These are phyloP conservation scores for Akebia trifoliata DNA, from an alignment of 164 flowering plant genomes.

Conservation along the genomic window DNA sequence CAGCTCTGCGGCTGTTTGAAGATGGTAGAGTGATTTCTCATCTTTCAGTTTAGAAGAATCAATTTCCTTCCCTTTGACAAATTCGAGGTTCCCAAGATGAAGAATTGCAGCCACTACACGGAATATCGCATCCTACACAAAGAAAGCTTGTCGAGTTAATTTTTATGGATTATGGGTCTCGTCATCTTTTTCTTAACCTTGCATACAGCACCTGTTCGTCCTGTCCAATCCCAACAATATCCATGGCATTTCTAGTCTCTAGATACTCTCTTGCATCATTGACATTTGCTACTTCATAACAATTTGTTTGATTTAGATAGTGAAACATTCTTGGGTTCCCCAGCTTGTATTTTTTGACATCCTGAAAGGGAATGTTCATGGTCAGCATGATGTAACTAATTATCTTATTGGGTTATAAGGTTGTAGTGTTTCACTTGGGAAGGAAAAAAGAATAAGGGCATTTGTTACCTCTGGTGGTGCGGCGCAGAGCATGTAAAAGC, in stretches of 20 bases:
- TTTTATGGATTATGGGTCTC: not conserved
- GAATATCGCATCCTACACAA: constrained; percentile 69
- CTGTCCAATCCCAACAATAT: constrained; percentile 66
- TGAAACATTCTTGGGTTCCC: constrained; percentile 70
- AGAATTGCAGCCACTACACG: constrained; percentile 81
- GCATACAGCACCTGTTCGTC: constrained; percentile 64
- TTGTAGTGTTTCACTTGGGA: not conserved
- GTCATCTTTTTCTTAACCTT: not conserved
- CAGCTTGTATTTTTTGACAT: constrained; percentile 55
- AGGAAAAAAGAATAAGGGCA: not conserved
- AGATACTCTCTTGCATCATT: constrained; percentile 66
- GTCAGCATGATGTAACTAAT: too few relatives aligned
- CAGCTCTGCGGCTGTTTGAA: constrained; percentile 71
- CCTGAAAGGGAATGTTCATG: constrained; percentile 39
- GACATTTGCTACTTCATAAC: constrained; percentile 62
- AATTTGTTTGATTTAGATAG: constrained; percentile 74
- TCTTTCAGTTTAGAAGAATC: constrained; percentile 74
- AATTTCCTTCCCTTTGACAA: constrained; percentile 59
- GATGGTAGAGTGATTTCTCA: constrained; percentile 61
- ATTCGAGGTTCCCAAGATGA: constrained; percentile 75
- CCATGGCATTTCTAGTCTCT: constrained; percentile 86
- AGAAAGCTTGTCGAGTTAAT: constrained; percentile 9
- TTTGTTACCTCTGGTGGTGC: constrained; percentile 76
- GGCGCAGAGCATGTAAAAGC: constrained; percentile 86
- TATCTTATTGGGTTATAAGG: not conserved